phyloP scores from a whole-genome alignment of 306 rosid species.

The Quercus bicolor region DNA sequence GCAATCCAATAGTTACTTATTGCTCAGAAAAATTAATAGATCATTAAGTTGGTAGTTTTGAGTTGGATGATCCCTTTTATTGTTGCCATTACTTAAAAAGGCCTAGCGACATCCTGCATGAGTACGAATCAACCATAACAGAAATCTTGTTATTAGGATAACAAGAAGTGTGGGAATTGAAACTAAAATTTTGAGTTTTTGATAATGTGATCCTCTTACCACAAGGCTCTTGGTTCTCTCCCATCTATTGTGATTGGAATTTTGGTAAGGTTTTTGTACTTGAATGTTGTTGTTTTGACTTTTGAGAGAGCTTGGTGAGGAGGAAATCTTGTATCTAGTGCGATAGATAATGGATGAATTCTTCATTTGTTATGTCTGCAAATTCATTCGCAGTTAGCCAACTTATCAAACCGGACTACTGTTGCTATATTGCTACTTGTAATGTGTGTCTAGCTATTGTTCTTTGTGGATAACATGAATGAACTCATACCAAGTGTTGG shows the following conservation, averaged over 20 bases:
- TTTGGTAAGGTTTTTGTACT: not conserved
- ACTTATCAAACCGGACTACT: too few relatives aligned
- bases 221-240: constrained; percentile 31
- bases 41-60: not conserved
- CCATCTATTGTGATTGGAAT: constrained; percentile 28
- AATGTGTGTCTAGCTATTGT: not conserved
- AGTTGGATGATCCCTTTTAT: constrained; percentile 17
- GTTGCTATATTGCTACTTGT: too few relatives aligned
- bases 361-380: constrained; percentile 37
- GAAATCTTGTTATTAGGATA: not conserved
- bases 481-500: too few relatives aligned
- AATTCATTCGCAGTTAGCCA: constrained; percentile 25
- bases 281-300: not conserved
- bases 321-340: not conserved
- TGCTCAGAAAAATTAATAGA: too few relatives aligned
- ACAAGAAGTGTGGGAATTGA: not conserved
- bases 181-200: not conserved
- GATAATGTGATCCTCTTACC: constrained; percentile 6
- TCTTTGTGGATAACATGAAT: not conserved
- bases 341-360: constrained; percentile 33
- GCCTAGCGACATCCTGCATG: constrained; percentile 14
- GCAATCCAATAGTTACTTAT: constrained; percentile 24
- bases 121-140: not conserved
- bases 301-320: not conserved
- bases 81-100: constrained; percentile 13